Base-by-base conservation (phyloP, 192 early-diverging fungal species). In the Blastocladiella britannica region DNA sequence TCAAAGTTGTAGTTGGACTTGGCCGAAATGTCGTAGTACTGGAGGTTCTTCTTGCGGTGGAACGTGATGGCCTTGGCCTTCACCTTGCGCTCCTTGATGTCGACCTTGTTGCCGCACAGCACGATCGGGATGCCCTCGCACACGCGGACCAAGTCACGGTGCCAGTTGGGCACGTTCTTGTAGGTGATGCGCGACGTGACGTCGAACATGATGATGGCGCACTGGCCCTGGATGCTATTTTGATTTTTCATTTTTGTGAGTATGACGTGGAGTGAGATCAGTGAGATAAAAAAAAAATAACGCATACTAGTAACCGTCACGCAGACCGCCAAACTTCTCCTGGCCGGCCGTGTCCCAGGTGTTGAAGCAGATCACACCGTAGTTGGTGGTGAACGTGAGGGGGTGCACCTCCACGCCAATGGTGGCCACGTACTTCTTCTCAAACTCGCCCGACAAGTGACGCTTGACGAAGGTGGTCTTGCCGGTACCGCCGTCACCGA, bases 161-260 rank as follows among this genome's bases (percentile, higher is more conserved):
- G 95, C 95, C 95, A 99, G 84, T 96, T 99, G 69, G 95, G 95
- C 22, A 99, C 95, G 79, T 92, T 99, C 83, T 97, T 99, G 79
- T 99, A 99, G 63, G 95, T 99, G 64, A 99, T 99, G 61, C 95
- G 82, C 56, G 95, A 92, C 58, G 95, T 95, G 55, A 99, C 89
- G 63, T 99, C 95, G 63, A 99, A 99, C 95, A 99, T 99, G 78
- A 99, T 99, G 73, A 99, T 94, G 54, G 88, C 95, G 69, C 95
- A 97, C 72, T 99, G 88, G 63, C 95, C 95, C 69, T 91, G 86
- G 67, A 99, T 99, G 74, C 81, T 72, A 58, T 29, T 58, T 20
- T 29, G 52, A 20, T 58, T 23, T n/a, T 56, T 24, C 22, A 25
- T 18, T 57, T 7, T 53, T 78, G 54, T 63, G n/a, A 60, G 23